Base-by-base conservation (phyloP, 768 basidiomycete species). In the Termitomyces sp. region DNA sequence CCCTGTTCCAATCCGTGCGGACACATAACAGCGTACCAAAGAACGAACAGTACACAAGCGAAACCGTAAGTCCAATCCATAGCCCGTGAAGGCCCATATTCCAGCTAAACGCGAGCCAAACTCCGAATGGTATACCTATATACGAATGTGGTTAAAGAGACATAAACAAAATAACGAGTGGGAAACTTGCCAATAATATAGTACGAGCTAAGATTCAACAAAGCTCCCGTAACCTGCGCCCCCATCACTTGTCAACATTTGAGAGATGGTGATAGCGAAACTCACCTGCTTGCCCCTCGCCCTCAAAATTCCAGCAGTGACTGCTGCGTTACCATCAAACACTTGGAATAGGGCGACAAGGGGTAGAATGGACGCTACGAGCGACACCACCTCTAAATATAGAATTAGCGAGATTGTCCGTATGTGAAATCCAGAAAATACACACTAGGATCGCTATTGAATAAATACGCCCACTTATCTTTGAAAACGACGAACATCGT, bases 301-400 rank as follows among this genome's bases (percentile, higher is more conserved):
- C 44, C 96, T 80, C 55, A 98, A 77, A 60, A 97, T 83, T 2
- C 94, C 94, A 9, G 78, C 81, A 0, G 84, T 79, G 5, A 94
- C 81, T 0, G 80, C 85, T 2, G 79, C 68, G 14, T 84, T 76
- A 1, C 87, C 92, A 64, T 99, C 96, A 56, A 94, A 88, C 4
- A 96, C 84, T 70, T 97, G 90, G 77, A 87, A 90, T 28, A 90
- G 74, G 7, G 87, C 84, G 3, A 96, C 84, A 8, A 90, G 75
- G 0, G 91, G 90, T 14, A 94, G 68, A 54, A 94, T 86, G 3
- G 76, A 72, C 0, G 90, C 85, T 16, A 92, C 87, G 10, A 86
- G 70, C 2, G 57, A 48, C 10, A 90, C 82, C 4, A 83, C 81
- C 70, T 81, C 86, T 74, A 69, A 30, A 47, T 0, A 20, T 28